Percentiles rank a stretch among this genome's conserved stretches.
phyloP scores from a whole-genome alignment of 2,329 filamentous ascomycete genomes.

The Sclerotinia nivalis region DNA sequence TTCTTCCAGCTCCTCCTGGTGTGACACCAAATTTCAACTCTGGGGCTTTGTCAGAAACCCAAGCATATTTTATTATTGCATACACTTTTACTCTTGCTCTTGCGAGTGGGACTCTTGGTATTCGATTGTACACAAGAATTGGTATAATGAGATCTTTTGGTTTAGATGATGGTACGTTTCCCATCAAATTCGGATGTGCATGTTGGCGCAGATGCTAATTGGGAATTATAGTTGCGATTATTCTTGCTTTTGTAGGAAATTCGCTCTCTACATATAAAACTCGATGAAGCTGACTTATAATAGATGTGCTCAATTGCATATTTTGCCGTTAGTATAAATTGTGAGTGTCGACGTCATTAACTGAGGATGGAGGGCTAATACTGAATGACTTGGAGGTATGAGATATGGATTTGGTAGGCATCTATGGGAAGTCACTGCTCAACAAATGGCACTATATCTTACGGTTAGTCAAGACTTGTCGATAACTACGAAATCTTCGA shows the following conservation, averaged over 20 bases:
- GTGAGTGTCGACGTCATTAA: not conserved
- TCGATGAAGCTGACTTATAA: not conserved
- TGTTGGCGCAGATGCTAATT: not conserved
- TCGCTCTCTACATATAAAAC: not conserved
- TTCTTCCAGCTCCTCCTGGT: slow-evolving; percentile 4
- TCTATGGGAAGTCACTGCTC: slow-evolving; percentile 3
- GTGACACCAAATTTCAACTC: not conserved
- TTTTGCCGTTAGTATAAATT: not conserved
- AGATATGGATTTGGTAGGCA: slow-evolving; percentile 8
- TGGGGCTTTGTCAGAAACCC: not conserved
- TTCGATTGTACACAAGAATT: slow-evolving; percentile 9
- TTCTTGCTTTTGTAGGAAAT: not conserved
- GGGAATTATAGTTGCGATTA: not conserved
- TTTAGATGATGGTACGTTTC: not conserved
- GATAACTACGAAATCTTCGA: not conserved
- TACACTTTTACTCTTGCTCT: slow-evolving; percentile 1
- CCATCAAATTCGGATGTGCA: no score
- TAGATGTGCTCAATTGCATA: slow-evolving; percentile 13
- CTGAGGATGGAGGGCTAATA: no score
- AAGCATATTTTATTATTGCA: not conserved
- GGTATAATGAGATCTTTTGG: slow-evolving; percentile 6
- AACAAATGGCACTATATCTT: not conserved
- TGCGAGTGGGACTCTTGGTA: slow-evolving; percentile 3
- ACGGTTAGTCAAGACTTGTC: not conserved
- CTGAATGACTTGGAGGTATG: not conserved